Base-by-base conservation (phyloP, 106 monocot genomes). In the Dactylorhiza incarnata region DNA sequence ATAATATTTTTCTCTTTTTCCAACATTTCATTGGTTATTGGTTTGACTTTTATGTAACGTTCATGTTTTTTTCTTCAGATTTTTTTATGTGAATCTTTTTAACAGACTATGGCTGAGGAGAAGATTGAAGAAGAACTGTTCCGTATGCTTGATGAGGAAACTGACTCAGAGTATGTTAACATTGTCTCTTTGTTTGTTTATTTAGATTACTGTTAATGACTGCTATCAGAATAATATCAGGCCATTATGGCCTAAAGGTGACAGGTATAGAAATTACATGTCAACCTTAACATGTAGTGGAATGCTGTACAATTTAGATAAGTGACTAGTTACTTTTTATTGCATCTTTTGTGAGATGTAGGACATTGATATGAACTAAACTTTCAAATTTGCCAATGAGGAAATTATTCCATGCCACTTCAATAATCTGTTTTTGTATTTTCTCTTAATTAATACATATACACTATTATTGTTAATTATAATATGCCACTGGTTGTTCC, bases 141-240 rank as follows among this genome's bases (percentile, higher is more conserved):
- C 73, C 82, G 78, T 53, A 88, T 99, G 94, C 99, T 99, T 92
- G 91, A 99, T 75, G 99, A 94, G 45, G 99, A 99, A 87, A 99
- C 99, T 43, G 99, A 99, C 66, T 80, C 89, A 77, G 99, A 94
- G 97, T 99, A 94, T 70, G 73, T 78, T 50, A 67, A 52, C 49
- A 68, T 43, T 58, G 77, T 11, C 2, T 12, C 16, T 5, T 6
- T 46, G 0, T 10, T 72, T 48, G 11, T 72, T 69, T 43, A 15
- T 45, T 69, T 16, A 29, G 12, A 65, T 29, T 29, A 11, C 13
- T 26, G 65, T 26, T 13, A 65, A 20, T 37, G 11, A 26, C 25
- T 65, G 69, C 45, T 45, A 37, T 69, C 37, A 46, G 17, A 69
- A n/a, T 11, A 24, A 29, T 24, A 26, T 65, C 4, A 11, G 29